Evolutionary conservation across 1,139 yeast species (phyloP), one percentile per base, ranked within the genome.

Genomic region (Pichia sp.): DNA sequence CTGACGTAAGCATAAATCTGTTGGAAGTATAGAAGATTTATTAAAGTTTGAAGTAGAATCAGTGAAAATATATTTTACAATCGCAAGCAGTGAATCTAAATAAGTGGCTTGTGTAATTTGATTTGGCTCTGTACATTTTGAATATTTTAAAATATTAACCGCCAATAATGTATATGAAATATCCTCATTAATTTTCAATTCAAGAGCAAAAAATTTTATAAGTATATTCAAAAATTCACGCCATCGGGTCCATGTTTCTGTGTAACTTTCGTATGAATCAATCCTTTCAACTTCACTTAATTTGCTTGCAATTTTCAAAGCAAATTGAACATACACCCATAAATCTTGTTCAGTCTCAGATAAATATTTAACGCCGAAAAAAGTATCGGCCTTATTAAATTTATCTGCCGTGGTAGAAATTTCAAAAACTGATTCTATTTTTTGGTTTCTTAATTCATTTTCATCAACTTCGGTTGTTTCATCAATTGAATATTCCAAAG

Each of bases 241-340:
- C 51, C 51, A 48, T n/a, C 47, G 49, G 36, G 1, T 11, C 47
- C 49, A 48, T 7, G 51, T 45, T 36, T 45, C 43, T 7, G 7
- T 6, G 23, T 48, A 45, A 8, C 31, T 22, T 22, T 41, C 41
- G 32, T 42, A 48, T 5, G 45, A 37, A 10, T 48, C 49, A 1
- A 36, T 24, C 12, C 41, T 40, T n/a, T 42, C 40, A 11, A 45
- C 36, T n/a, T 38, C 42, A 2, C 47, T 38, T n/a, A 48, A 24
- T 30, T 38, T 40, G 27, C 49, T 48, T 2, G 51, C 43, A 33
- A 50, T 45, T 29, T 43, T 43, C 25, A 51, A 48, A 1, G 52
- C 43, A 49, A 45, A 50, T 8, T 39, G 39, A 32, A 51, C 38
- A 31, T 47, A 50, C 9, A 41, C 40, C 56, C 56, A 52, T 3